Evolutionary conservation across 163 green algal genomes (phyloP), one percentile per base, ranked within the genome.

Genomic region (Chloroidium sp.): DNA sequence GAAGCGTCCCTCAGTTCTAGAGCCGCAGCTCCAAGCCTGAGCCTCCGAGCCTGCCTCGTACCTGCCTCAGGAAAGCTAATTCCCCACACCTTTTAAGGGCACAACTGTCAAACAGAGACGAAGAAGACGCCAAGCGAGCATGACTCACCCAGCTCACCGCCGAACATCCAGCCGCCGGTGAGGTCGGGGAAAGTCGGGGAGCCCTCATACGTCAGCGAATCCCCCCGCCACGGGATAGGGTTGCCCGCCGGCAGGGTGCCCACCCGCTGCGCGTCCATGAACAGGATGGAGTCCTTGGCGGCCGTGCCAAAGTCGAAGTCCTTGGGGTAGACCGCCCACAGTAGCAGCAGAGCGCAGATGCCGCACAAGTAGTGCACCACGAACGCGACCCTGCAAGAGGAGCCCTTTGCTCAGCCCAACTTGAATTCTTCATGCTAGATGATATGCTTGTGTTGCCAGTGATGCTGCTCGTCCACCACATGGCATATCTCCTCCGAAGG

Each of bases 111-210:
- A 36, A 36, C 36, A 36, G 36, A 36, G 36, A 4, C 90, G 82
- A 8, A 94, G 76, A 68, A 93, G 64, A 60, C 72, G 76, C 92
- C 92, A 96, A 3, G 90, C 87, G 57, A 96, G 84, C 78, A 94
- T 87, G 57, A 36, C 36, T 36, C 64, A 72, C 64, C 64, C 6
- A 72, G 64, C 64, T 72, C 62, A 77, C 89, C 87, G 67, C 89
- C 89, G 60, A 77, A 81, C n/a, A 89, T 76, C 78, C 77, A 92
- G 68, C 89, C 89, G 14, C 87, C 87, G 0, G 81, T 85, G 36
- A 91, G 82, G 76, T 92, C 86, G 69, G 76, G 80, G 69, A 83
- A 84, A 68, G 78, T 78, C 1, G 67, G 4, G 14, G 10, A 10
- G 2, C 2, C 61, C 61, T 87, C 83, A 58, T 87, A 84, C 36